Evolutionary conservation across 352 stramenopile species (phyloP), one percentile per base, ranked within the genome.

Genomic region (Pythium periplocum): DNA sequence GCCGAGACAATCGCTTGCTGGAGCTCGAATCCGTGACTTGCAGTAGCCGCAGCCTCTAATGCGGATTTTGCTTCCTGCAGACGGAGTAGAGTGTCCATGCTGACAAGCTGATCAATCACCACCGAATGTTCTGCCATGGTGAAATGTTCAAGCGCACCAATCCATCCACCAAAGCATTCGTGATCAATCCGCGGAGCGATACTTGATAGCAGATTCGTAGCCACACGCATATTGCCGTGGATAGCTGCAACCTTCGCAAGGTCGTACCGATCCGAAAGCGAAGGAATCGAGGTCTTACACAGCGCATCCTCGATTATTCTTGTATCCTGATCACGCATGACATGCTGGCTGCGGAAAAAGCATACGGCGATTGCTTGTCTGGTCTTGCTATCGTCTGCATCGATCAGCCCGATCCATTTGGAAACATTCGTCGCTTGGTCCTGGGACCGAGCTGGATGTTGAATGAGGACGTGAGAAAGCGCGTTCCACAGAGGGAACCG

Each of bases 81-180:
- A 2, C 56, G 48, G 34, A 79, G 62, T 12, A 75, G 32, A 45
- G 57, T 73, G 5, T 73, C 51, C 35, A 79, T 39, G 0, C 64
- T 58, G 3, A 72, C 62, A 26, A 35, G 54, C 32, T 38, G 45
- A n/a, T 65, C 54, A 31, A 11, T 54, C 41, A 41, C 38, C 44
- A 79, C 57, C n/a, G 52, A 45, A 10, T 55, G 64, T 48, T 75
- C 69, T 4, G 71, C 64, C 58, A 75, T 48, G 48, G 61, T 70
- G 38, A 79, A 42, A 1, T 45, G 64, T 6, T 55, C 42, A 12
- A 85, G 49, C 17, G 67, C 71, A 32, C 62, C 48, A 6, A 85
- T 31, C 74, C 74, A 85, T 7, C 71, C 64, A 30, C 71, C 69
- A 65, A 76, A 80, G 41, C 61, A 74, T 43, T 82, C 71, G 31